A percentile compares a stretch with the other conserved stretches of the same genome.
Evolutionary conservation across 2,329 filamentous ascomycete genomes (phyloP).

Genomic region (Colletotrichum tanaceti): DNA sequence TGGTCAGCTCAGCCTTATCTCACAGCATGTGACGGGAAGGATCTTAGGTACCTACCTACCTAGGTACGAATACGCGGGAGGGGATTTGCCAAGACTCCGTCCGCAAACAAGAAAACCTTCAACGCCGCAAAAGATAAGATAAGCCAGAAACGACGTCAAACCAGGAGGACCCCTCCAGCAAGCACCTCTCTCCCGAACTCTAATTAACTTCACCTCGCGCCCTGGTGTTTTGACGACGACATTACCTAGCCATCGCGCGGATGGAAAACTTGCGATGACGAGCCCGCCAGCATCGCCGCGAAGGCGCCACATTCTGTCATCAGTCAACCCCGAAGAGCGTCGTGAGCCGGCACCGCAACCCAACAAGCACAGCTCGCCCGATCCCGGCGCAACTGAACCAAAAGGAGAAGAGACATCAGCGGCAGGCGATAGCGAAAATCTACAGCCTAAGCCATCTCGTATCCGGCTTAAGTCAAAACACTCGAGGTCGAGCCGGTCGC

Average conservation of each 20-base stretch:
- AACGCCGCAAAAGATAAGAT: constrained; percentile 36
- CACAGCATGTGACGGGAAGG: constrained; percentile 17
- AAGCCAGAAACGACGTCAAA: constrained; percentile 39
- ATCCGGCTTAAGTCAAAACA: constrained; percentile 58
- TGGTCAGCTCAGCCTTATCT: constrained; percentile 36
- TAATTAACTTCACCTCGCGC: not conserved
- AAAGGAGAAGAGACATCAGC: constrained; percentile 6
- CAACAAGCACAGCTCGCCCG: constrained; percentile 34
- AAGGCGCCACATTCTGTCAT: constrained; percentile 62
- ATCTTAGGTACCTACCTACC: not conserved
- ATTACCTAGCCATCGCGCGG: not conserved
- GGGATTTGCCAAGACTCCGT: constrained; percentile 31
- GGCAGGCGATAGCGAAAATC: constrained; percentile 11
- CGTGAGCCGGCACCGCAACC: constrained; percentile 7
- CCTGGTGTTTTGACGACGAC: not conserved
- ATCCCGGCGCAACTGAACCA: constrained; percentile 7
- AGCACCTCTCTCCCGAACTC: constrained; percentile 9
- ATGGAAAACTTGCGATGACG: constrained; percentile 50
- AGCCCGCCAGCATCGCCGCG: constrained; percentile 50
- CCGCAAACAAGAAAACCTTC: constrained; percentile 31
- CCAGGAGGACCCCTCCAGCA: constrained; percentile 27
- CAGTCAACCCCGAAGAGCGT: constrained; percentile 55
- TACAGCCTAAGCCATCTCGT: constrained; percentile 46
- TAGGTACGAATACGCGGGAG: not conserved
- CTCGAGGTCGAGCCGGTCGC: constrained; percentile 44